These are phyloP conservation scores for Paspalum vaginatum DNA, from an alignment of 176 grass and related monocot genomes.

Conservation along the genomic window DNA sequence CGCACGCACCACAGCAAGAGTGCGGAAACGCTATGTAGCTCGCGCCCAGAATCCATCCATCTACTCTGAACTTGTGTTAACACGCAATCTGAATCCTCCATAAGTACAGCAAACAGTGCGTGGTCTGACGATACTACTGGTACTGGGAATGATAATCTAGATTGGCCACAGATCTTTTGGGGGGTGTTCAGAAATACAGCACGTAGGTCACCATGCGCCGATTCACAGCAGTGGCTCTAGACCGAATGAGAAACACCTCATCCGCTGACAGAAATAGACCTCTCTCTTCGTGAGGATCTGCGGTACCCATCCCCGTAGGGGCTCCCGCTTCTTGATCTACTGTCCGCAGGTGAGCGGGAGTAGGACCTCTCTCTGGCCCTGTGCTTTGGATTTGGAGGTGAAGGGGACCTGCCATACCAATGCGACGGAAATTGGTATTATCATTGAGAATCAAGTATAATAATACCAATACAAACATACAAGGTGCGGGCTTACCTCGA, in stretches of 20 bases:
- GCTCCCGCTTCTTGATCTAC: constrained; percentile 56
- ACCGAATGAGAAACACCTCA: constrained; percentile 3
- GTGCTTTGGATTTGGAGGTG: constrained; percentile 37
- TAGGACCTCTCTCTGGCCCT: constrained; percentile 43
- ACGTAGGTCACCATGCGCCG: background rate
- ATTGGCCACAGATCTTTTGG: background rate
- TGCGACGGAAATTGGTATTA: background rate
- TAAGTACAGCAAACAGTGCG: background rate
- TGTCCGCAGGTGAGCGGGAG: constrained; percentile 53
- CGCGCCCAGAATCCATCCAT: background rate
- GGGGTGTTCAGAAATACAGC: constrained; percentile 2
- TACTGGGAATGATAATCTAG: background rate
- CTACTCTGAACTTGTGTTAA: background rate
- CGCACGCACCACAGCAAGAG: background rate
- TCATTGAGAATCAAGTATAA: background rate
- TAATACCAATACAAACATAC: background rate
- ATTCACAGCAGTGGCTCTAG: constrained; percentile 1
- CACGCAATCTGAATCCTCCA: background rate
- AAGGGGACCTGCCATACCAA: constrained; percentile 56
- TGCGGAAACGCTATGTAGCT: background rate
- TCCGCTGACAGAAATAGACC: constrained; percentile 46
- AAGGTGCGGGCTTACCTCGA: constrained; percentile 43
- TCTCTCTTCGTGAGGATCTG: constrained; percentile 33
- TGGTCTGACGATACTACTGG: background rate
- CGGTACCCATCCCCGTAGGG: constrained; percentile 12